Evolutionary conservation across 352 stramenopile species (phyloP).

Genomic region (Phytophthora melonis): DNA sequence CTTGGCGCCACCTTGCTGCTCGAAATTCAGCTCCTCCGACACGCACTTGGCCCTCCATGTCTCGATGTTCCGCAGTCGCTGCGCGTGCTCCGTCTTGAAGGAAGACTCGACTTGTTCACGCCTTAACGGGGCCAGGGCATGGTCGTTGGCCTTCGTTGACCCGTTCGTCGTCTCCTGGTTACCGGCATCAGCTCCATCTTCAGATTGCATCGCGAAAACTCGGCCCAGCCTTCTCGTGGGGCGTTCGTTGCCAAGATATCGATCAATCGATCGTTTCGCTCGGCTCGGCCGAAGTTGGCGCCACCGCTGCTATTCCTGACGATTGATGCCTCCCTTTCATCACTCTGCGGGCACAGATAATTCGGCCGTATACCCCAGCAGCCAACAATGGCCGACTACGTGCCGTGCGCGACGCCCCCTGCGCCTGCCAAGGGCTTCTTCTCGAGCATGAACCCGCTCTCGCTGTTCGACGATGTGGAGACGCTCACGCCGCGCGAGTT

Average conservation of each 20-base stretch:
- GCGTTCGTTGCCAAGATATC: constrained; percentile 25
- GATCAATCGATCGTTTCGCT: constrained; percentile 15
- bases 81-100: constrained; percentile 20
- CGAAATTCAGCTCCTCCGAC: constrained; percentile 33
- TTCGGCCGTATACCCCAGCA: neutral
- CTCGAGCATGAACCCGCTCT: constrained; percentile 63
- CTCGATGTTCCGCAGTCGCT: constrained; percentile 31
- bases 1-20: constrained; percentile 29
- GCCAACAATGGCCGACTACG: constrained; percentile 27
- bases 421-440: constrained; percentile 49
- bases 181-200: neutral
- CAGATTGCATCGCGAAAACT: constrained; percentile 6
- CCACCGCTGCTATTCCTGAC: constrained; percentile 13
- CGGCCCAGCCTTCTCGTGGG: neutral
- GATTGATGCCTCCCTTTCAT: neutral
- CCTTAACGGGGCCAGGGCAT: neutral
- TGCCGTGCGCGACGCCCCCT: constrained; percentile 17
- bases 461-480: constrained; percentile 62
- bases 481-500: constrained; percentile 68
- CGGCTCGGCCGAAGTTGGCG: neutral
- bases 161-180: neutral
- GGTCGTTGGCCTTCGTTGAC: neutral
- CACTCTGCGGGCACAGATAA: neutral
- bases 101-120: constrained; percentile 13
- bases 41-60: constrained; percentile 41